Percentiles rank a stretch among this genome's conserved stretches.
Evolutionary conservation across 352 stramenopile genomes (phyloP).

Genomic region (Globisporangium parvum): DNA sequence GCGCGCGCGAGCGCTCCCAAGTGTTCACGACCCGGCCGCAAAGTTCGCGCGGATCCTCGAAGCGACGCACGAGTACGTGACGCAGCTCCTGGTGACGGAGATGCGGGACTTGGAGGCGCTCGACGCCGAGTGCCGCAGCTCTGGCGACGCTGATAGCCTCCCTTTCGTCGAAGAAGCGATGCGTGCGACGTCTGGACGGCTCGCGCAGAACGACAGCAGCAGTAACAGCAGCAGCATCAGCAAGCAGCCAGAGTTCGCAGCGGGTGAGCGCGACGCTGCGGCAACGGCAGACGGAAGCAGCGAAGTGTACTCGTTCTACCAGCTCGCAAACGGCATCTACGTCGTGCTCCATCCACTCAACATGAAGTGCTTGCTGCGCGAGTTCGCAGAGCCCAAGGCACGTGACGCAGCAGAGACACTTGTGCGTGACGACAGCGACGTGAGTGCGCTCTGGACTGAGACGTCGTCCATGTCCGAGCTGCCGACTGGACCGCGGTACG

Average conservation of each 20-base stretch:
- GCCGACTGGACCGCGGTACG: slow-evolving; percentile 26
- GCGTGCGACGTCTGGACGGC: slow-evolving; percentile 51
- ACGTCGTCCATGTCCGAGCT: slow-evolving; percentile 14
- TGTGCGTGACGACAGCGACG: slow-evolving; percentile 14
- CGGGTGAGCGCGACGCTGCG: not conserved
- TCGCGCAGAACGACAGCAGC: slow-evolving; percentile 30
- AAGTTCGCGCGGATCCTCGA: slow-evolving; percentile 72
- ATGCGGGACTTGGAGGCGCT: slow-evolving; percentile 65
- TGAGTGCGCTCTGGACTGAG: slow-evolving; percentile 27
- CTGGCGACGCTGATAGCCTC: slow-evolving; percentile 62
- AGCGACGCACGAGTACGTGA: slow-evolving; percentile 58
- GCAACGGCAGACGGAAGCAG: slow-evolving; percentile 2
- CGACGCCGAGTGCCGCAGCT: slow-evolving; percentile 66
- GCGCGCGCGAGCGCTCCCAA: slow-evolving; percentile 42
- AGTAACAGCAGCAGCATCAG: slow-evolving; percentile 9
- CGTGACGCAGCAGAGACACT: slow-evolving; percentile 2
- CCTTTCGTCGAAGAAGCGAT: slow-evolving; percentile 81
- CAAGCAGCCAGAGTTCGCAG: not conserved
- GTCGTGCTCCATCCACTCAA: slow-evolving; percentile 88
- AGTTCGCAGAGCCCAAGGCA: slow-evolving; percentile 42
- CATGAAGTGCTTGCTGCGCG: slow-evolving; percentile 85
- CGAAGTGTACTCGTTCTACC: slow-evolving; percentile 78
- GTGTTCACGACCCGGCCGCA: slow-evolving; percentile 60
- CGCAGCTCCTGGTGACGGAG: slow-evolving; percentile 49
- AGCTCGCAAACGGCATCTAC: slow-evolving; percentile 79